These are phyloP conservation scores for Cetradonia linearis DNA, from an alignment of 495 filamentous ascomycete species.

Conservation along the genomic window DNA sequence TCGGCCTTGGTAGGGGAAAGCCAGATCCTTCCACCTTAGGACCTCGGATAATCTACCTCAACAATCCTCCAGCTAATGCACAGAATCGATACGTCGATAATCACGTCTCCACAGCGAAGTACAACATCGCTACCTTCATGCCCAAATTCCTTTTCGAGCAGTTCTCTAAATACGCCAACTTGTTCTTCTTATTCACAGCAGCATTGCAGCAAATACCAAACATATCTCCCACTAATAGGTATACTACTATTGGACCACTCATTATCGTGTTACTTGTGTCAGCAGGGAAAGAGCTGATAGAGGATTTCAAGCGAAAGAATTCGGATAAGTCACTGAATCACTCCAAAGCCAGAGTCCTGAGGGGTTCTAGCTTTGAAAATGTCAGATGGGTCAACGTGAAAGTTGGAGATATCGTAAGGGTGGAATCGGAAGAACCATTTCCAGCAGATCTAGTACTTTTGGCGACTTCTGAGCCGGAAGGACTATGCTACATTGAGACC, in stretches of 20 bases:
- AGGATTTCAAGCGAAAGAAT: constrained; percentile 82
- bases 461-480: constrained; percentile 93
- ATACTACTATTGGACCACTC: constrained; percentile 91
- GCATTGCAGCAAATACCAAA: constrained; percentile 90
- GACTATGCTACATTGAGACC: constrained; percentile 97
- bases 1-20: constrained; percentile 81
- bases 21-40: constrained; percentile 82
- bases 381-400: constrained; percentile 87
- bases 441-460: constrained; percentile 88
- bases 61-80: constrained; percentile 90
- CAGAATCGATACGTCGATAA: constrained; percentile 87
- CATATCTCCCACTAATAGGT: constrained; percentile 87
- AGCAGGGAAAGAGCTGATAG: constrained; percentile 86
- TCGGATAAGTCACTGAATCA: constrained; percentile 83
- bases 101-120: constrained; percentile 95
- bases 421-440: constrained; percentile 93
- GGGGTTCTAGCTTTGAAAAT: constrained; percentile 75
- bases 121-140: constrained; percentile 89
- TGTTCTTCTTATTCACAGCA: constrained; percentile 99
- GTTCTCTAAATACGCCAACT: constrained; percentile 97
- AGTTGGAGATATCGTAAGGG: constrained; percentile 88
- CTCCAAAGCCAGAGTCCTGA: constrained; percentile 74
- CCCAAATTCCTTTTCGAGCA: constrained; percentile 98
- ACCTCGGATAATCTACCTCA: constrained; percentile 88
- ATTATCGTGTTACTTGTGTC: constrained; percentile 84